Evolutionary conservation across 495 filamentous ascomycete genomes (phyloP).

Genomic region (Aspergillus haitiensis): DNA sequence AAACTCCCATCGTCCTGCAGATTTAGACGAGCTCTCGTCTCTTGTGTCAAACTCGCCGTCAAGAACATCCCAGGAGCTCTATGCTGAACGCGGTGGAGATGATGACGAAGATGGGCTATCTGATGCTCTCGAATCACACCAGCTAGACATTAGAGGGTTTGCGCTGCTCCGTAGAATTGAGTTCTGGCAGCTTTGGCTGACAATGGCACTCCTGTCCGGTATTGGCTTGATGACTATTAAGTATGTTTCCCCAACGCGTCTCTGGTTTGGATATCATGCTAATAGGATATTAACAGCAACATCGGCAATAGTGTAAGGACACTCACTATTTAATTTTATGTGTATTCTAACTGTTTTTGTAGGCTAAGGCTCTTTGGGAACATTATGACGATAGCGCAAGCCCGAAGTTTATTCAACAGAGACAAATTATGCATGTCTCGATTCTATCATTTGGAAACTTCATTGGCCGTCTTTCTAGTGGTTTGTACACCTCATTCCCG

Average conservation of each 20-base stretch:
- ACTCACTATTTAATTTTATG: background rate
- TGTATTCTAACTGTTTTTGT: conserved; percentile 21
- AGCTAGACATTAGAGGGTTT: conserved; percentile 87
- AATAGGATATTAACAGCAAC: conserved; percentile 60
- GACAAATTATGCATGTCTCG: conserved; percentile 90
- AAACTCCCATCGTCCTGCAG: conserved; percentile 34
- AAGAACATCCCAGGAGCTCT: conserved; percentile 35
- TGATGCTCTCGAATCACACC: conserved; percentile 55
- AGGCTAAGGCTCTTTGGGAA: conserved; percentile 73
- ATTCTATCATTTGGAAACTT: conserved; percentile 86
- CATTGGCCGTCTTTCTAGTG: conserved; percentile 72
- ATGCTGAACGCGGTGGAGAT: conserved; percentile 16
- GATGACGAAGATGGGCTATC: conserved; percentile 42
- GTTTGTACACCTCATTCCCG: conserved; percentile 39
- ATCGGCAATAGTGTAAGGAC: conserved; percentile 81
- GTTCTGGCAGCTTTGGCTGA: conserved; percentile 86
- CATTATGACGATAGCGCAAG: conserved; percentile 74
- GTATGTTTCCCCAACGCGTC: conserved; percentile 53
- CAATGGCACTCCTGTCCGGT: conserved; percentile 86
- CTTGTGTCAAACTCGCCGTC: conserved; percentile 66
- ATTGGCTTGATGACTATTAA: conserved; percentile 99
- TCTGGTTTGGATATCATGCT: conserved; percentile 27
- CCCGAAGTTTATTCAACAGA: conserved; percentile 72
- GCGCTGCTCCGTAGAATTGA: conserved; percentile 71
- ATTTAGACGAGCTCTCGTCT: conserved; percentile 76